Percentiles rank a stretch among this genome's conserved stretches.
phyloP scores from a whole-genome alignment of 768 basidiomycete genomes.

The Galerina marginata region DNA sequence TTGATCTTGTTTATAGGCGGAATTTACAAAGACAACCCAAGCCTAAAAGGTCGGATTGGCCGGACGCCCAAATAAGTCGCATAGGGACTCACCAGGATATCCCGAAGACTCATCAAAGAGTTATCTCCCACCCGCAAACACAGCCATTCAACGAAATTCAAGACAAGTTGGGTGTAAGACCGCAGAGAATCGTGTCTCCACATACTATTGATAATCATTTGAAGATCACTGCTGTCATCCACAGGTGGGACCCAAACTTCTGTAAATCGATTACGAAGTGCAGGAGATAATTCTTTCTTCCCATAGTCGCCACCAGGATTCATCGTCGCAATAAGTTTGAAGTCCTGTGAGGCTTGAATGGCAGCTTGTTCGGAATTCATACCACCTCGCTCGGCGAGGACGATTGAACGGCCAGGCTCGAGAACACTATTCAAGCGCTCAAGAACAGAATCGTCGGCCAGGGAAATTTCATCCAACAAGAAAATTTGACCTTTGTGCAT shows the following conservation, averaged over 20 bases:
- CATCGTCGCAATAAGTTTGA: conserved; percentile 97
- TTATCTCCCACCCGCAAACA: conserved; percentile 61
- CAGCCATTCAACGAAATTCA: conserved; percentile 88
- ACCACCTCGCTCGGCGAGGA: conserved; percentile 92
- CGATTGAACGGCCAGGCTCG: conserved; percentile 87
- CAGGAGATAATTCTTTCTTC: conserved; percentile 98
- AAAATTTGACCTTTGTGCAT: conserved; percentile 89
- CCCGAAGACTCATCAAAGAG: conserved; percentile 78
- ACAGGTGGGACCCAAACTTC: conserved; percentile 98
- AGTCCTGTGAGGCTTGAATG: conserved; percentile 67
- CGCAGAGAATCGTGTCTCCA: conserved; percentile 67
- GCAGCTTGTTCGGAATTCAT: conserved; percentile 68
- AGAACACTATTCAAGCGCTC: conserved; percentile 97
- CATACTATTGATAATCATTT: conserved; percentile 72
- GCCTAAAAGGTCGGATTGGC: conserved; percentile 53
- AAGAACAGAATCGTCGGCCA: conserved; percentile 97
- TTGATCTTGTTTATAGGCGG: conserved; percentile 41
- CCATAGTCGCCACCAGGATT: conserved; percentile 99
- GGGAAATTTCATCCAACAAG: conserved; percentile 93
- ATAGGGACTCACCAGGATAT: conserved; percentile 72
- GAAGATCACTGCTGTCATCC: conserved; percentile 72
- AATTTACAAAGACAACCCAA: conserved; percentile 91
- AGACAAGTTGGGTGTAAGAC: conserved; percentile 60
- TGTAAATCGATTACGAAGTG: conserved; percentile 95
- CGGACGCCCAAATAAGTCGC: neutral